Evolutionary conservation across 2,329 filamentous ascomycete genomes (phyloP).

Genomic region (Penicillium brevicompactum): DNA sequence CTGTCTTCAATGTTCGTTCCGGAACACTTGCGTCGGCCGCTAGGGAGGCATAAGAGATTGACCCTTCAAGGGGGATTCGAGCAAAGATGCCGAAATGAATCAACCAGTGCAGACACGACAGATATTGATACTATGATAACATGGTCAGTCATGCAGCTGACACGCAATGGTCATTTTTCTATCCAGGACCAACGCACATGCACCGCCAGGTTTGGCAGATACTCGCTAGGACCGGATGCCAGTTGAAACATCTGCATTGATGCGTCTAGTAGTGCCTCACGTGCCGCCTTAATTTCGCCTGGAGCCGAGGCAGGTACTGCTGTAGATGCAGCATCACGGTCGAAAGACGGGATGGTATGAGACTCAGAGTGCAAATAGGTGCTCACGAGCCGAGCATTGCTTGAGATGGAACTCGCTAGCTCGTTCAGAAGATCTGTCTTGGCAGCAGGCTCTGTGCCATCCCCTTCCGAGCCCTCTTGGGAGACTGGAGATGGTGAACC

Average conservation of each 20-base stretch:
- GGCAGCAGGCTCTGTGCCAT: neutral
- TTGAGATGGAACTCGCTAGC: neutral
- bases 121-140: slow-evolving; percentile 22
- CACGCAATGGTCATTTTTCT: neutral
- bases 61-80: neutral
- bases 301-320: slow-evolving; percentile 8
- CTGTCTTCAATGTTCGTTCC: neutral
- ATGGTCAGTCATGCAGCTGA: neutral
- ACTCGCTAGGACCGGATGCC: slow-evolving; percentile 23
- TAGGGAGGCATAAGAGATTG: neutral
- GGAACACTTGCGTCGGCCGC: neutral
- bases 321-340: slow-evolving; percentile 2
- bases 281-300: slow-evolving; percentile 16
- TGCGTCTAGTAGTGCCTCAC: slow-evolving; percentile 23
- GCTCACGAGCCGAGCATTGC: neutral
- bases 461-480: neutral
- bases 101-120: slow-evolving; percentile 32
- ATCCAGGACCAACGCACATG: slow-evolving; percentile 2
- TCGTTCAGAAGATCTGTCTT: neutral
- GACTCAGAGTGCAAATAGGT: neutral
- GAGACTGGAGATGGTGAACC: neutral
- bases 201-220: slow-evolving; percentile 12
- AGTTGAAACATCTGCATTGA: slow-evolving; percentile 25
- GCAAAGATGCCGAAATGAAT: slow-evolving; percentile 22
- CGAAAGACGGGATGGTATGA: slow-evolving; percentile 8